Conservation (phyloP, 176 grass and related monocot genomes). For the Ensete glaucum region DNA sequence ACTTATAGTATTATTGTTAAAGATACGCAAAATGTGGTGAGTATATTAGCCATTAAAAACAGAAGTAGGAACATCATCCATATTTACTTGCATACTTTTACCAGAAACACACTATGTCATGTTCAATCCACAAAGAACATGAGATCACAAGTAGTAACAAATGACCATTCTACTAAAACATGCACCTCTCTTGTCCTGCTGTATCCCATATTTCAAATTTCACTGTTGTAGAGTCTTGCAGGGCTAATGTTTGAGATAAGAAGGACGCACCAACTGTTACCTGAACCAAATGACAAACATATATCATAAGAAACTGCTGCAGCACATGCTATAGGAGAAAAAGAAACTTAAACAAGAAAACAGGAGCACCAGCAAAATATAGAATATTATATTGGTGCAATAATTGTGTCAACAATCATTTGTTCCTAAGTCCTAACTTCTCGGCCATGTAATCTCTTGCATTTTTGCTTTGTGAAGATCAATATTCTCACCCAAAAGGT, state of each 20-base stretch:
- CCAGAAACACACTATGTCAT: background rate
- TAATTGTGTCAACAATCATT: too few relatives aligned
- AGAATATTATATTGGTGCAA: too few relatives aligned
- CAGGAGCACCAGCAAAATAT: background rate
- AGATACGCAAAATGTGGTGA: too few relatives aligned
- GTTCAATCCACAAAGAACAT: background rate
- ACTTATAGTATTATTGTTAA: too few relatives aligned
- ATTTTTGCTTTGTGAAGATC: background rate
- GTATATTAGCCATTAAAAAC: background rate
- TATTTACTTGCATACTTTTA: background rate
- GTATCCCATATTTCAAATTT: slow-evolving; percentile 99
- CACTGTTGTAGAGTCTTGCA: slow-evolving; percentile 74
- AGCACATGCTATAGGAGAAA: background rate
- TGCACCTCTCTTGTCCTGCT: slow-evolving; percentile 88
- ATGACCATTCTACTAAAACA: background rate
- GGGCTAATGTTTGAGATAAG: slow-evolving; percentile 88
- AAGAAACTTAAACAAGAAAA: background rate
- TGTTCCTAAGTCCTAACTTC: too few relatives aligned
- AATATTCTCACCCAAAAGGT: background rate
- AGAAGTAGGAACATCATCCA: background rate
- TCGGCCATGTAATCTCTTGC: background rate
- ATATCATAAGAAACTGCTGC: background rate
- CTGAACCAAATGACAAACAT: slow-evolving; percentile 31
- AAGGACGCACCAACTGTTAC: slow-evolving; percentile 93
- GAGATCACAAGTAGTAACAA: too few relatives aligned